Evolutionary conservation across 345 rosid genomes (phyloP), one percentile per base, ranked within the genome.

Genomic region (Euclidium syriacum): DNA sequence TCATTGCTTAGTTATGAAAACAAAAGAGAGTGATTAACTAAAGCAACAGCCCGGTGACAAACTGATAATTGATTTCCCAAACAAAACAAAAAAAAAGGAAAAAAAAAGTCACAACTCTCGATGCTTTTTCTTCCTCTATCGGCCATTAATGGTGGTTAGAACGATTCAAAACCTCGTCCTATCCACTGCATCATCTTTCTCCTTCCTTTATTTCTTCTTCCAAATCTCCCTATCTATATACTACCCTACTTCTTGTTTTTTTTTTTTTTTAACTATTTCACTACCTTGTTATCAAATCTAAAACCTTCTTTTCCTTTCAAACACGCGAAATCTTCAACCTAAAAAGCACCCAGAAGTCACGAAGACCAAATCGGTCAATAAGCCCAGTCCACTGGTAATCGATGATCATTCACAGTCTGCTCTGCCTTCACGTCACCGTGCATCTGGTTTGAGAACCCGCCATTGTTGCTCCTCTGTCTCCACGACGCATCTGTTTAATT

Each of bases 131-230:
- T 56, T 66, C 55, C 33, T 17, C 34, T 5, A 35, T 52, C 17
- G 14, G 67, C 47, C 40, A 61, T 61, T 12, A 34, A 69, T 52
- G 64, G 63, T 44, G 68, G 68, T 38, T 38, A 46, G 7, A 62
- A 71, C 70, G 65, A 62, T 62, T 70, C 75, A 71, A 71, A 71
- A 71, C 75, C 43, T 55, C 58, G 70, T 63, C 59, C 23, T 62
- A 12, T 48, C 68, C 58, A 62, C 68, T 58, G 4, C 15, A 43
- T 9, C 50, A 24, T 49, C 19, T 26, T 29, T 8, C 10, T 17
- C 18, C 25, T 29, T 43, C 25, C 20, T 26, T 36, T 54, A 20
- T 62, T 53, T 17, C 32, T 54, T 36, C 46, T 30, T 29, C 39
- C 35, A 60, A 51, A 49, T 30, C 40, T 60, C 35, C 26, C 7